Conservation (phyloP, 2,329 filamentous ascomycete genomes). For the Aureobasidium namibiae region DNA sequence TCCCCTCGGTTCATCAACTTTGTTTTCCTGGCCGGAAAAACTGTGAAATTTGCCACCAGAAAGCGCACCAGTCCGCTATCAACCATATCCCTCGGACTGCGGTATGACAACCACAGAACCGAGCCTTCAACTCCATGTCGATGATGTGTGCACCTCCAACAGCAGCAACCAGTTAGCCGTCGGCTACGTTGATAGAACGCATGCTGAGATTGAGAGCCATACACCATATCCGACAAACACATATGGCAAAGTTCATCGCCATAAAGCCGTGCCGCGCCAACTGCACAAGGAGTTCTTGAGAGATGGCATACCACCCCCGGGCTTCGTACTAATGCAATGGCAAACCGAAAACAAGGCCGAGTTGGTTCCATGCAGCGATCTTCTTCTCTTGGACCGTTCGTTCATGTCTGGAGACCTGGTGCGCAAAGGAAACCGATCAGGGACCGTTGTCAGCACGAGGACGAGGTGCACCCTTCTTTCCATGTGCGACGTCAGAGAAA, state of each 20-base stretch:
- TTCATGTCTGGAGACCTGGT: conserved; percentile 49
- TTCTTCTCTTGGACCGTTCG: conserved; percentile 46
- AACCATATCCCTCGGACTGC: background rate
- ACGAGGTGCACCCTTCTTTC: conserved; percentile 37
- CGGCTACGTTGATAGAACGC: conserved; percentile 38
- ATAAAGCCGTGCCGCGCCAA: conserved; percentile 23
- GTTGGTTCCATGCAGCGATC: conserved; percentile 25
- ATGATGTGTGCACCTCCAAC: conserved; percentile 36
- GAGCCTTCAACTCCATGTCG: conserved; percentile 15
- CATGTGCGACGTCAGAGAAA: conserved; percentile 21
- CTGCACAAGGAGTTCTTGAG: conserved; percentile 33
- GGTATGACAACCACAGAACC: background rate
- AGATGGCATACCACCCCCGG: conserved; percentile 41
- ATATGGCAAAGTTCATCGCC: conserved; percentile 30
- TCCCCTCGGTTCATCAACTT: too few relatives aligned
- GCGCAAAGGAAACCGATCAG: conserved; percentile 43
- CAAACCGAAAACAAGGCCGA: conserved; percentile 27
- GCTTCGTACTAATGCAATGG: conserved; percentile 45
- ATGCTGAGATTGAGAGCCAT: conserved; percentile 38
- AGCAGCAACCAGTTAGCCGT: conserved; percentile 29
- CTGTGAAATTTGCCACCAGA: background rate
- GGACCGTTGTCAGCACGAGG: conserved; percentile 44
- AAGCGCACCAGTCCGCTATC: background rate
- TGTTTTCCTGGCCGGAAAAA: background rate
- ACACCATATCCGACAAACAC: conserved; percentile 34